phyloP scores from a whole-genome alignment of 129 eudicot species.

The Helianthus tuberosus region DNA sequence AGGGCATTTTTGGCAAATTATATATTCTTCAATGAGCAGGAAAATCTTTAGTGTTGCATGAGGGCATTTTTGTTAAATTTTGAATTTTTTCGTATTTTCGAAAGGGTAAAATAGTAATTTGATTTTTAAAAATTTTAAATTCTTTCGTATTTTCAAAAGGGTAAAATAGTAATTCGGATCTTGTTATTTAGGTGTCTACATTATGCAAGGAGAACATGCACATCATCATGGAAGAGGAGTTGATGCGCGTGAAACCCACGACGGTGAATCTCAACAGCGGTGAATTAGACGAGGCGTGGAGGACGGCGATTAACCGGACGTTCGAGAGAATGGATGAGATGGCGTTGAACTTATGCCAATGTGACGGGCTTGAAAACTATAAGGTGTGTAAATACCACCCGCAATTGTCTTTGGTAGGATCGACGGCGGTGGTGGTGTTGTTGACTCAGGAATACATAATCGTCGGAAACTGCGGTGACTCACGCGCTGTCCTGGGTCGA shows the following conservation, averaged over 20 bases:
- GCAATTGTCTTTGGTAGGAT: slow-evolving; percentile 29
- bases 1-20: too few relatives aligned
- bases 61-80: too few relatives aligned
- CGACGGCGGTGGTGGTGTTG: slow-evolving; percentile 55
- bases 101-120: too few relatives aligned
- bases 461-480: slow-evolving; percentile 67
- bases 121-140: too few relatives aligned
- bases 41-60: too few relatives aligned
- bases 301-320: slow-evolving; percentile 31
- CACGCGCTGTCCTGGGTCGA: slow-evolving; percentile 57
- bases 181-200: slow-evolving; percentile 47
- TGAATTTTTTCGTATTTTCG: too few relatives aligned
- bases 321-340: slow-evolving; percentile 53
- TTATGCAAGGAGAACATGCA: slow-evolving; percentile 60
- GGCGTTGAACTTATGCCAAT: slow-evolving; percentile 40
- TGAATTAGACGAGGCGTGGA: slow-evolving; percentile 36
- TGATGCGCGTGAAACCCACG: slow-evolving; percentile 43
- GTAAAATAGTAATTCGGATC: background rate
- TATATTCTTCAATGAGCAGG: too few relatives aligned
- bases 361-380: slow-evolving; percentile 21
- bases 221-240: slow-evolving; percentile 46
- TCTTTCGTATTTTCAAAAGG: too few relatives aligned
- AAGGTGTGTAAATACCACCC: slow-evolving; percentile 36
- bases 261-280: background rate
- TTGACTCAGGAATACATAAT: slow-evolving; percentile 37